phyloP scores from a whole-genome alignment of 1,284 basidiomycete genomes.

The Fistulina hepatica region DNA sequence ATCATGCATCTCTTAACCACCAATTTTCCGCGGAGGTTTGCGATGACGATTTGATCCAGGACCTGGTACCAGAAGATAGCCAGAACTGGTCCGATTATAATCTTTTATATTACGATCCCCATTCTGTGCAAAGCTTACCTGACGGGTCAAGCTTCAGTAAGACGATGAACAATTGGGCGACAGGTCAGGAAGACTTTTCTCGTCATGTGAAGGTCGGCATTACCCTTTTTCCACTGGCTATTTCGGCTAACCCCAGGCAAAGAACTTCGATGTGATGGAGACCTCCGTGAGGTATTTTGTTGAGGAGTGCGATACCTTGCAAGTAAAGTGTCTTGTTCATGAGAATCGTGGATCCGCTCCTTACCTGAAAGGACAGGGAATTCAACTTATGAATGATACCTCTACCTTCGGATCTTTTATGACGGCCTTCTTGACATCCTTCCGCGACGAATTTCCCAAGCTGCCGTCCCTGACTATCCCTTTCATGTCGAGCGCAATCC shows the following conservation, averaged over 20 bases:
- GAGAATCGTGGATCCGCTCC: conserved; percentile 4
- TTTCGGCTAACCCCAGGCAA: conserved; percentile 2
- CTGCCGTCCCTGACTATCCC: conserved; percentile 44
- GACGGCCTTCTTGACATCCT: conserved; percentile 39
- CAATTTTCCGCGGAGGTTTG: conserved; percentile 16
- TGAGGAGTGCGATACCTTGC: conserved; percentile 65
- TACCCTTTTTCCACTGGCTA: conserved; percentile 2
- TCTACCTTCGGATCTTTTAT: conserved; percentile 55
- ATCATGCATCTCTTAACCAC: conserved; percentile 40
- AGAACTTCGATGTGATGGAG: conserved; percentile 56
- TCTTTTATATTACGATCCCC: conserved; percentile 55
- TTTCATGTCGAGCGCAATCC: conserved; percentile 37
- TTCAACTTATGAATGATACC: conserved; percentile 57
- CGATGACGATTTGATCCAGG: conserved; percentile 11
- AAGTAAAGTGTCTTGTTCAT: conserved; percentile 31
- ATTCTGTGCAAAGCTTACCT: conserved; percentile 52
- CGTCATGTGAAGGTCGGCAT: conserved; percentile 41
- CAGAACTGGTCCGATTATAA: conserved; percentile 68
- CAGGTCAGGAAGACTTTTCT: conserved; percentile 39
- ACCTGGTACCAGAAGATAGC: conserved; percentile 16
- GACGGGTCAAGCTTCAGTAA: conserved; percentile 44
- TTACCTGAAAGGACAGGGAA: conserved; percentile 33
- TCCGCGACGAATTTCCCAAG: conserved; percentile 58
- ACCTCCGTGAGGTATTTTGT: conserved; percentile 50
- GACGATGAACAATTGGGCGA: conserved; percentile 44